These are phyloP conservation scores for Aspergillus luchuensis DNA, from an alignment of 2,329 filamentous ascomycete species.

Conservation along the genomic window DNA sequence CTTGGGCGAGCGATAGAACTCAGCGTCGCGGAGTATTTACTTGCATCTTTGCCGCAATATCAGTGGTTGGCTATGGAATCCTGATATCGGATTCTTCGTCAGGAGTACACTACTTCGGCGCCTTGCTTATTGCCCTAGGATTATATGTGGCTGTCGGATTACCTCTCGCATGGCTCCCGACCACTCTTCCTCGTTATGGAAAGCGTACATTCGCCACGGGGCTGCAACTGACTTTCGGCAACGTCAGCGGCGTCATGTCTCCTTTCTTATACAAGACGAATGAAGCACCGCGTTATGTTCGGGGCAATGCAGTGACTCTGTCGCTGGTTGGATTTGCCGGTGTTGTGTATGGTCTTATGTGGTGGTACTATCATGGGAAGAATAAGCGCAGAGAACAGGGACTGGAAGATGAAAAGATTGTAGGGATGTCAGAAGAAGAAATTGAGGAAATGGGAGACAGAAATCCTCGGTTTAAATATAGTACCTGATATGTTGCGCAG, in stretches of 20 bases:
- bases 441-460: slow-evolving; percentile 48
- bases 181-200: slow-evolving; percentile 72
- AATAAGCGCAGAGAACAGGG: slow-evolving; percentile 49
- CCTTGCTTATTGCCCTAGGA: slow-evolving; percentile 73
- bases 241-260: slow-evolving; percentile 71
- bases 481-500: slow-evolving; percentile 28
- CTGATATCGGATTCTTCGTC: slow-evolving; percentile 62
- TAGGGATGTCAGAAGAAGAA: slow-evolving; percentile 44
- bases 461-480: slow-evolving; percentile 45
- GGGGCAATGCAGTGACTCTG: slow-evolving; percentile 64
- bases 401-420: slow-evolving; percentile 42
- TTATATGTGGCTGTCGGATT: slow-evolving; percentile 64
- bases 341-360: slow-evolving; percentile 57
- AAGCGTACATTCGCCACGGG: slow-evolving; percentile 74
- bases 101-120: slow-evolving; percentile 72
- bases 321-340: slow-evolving; percentile 59
- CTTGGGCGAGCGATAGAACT: slow-evolving; percentile 66
- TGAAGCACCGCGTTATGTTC: slow-evolving; percentile 61
- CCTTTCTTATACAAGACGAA: slow-evolving; percentile 57
- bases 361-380: slow-evolving; percentile 53
- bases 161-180: slow-evolving; percentile 60
- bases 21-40: slow-evolving; percentile 68
- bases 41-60: slow-evolving; percentile 63
- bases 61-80: slow-evolving; percentile 69
- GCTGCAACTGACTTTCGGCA: slow-evolving; percentile 70